Evolutionary conservation across 768 basidiomycete genomes (phyloP).

Genomic region (Kondoa malvinella): DNA sequence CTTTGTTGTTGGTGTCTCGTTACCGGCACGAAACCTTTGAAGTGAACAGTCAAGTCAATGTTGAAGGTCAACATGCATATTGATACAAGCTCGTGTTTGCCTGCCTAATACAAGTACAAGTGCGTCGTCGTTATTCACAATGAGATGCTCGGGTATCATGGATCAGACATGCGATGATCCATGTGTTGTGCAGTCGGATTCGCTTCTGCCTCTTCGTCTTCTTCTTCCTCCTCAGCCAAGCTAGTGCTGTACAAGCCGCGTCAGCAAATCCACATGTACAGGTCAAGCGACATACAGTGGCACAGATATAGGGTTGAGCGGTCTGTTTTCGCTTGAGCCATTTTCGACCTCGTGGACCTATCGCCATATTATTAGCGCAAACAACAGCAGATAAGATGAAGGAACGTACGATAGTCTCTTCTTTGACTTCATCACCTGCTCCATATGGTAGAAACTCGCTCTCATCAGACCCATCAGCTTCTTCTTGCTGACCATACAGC

Average conservation of each 20-base stretch:
- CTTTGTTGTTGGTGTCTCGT: no score
- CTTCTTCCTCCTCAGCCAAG: slow-evolving; percentile 10
- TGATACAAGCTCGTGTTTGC: no score
- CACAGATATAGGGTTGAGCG: not conserved
- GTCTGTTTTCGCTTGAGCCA: not conserved
- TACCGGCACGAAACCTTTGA: no score
- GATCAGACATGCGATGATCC: not conserved
- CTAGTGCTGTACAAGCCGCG: not conserved
- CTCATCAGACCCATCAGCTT: not conserved
- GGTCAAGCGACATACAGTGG: not conserved
- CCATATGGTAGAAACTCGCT: not conserved
- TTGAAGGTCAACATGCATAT: no score
- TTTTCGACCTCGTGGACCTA: not conserved
- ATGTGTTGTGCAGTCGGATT: not conserved
- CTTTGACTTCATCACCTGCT: not conserved
- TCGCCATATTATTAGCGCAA: not conserved
- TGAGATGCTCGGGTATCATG: not conserved
- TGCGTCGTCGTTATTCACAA: not conserved
- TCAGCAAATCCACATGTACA: not conserved
- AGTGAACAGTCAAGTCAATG: no score
- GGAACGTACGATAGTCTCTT: not conserved
- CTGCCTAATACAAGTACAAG: no score
- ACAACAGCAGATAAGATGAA: not conserved
- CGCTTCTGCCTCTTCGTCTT: not conserved
- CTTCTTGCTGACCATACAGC: slow-evolving; percentile 9